These are phyloP conservation scores for Trichosporon faecale DNA, from an alignment of 1,284 basidiomycete species.

Conservation along the genomic window DNA sequence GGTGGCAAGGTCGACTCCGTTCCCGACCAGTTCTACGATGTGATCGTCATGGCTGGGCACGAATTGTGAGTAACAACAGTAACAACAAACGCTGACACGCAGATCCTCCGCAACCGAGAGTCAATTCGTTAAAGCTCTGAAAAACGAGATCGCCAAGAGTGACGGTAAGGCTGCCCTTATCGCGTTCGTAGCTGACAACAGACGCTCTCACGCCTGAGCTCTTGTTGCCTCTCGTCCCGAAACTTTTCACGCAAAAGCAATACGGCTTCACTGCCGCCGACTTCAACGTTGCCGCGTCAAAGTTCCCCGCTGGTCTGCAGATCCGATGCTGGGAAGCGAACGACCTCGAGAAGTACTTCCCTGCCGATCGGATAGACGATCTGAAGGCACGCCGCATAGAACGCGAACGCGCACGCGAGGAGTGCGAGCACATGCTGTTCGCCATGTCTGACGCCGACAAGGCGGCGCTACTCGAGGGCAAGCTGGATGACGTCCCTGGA, in stretches of 20 bases:
- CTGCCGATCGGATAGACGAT: constrained; percentile 28
- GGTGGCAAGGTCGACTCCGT: constrained; percentile 27
- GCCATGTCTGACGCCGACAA: constrained; percentile 37
- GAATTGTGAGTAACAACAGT: constrained; percentile 33
- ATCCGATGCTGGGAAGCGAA: constrained; percentile 44
- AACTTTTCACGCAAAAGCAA: constrained; percentile 36
- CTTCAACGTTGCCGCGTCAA: constrained; percentile 29
- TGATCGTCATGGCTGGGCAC: constrained; percentile 42
- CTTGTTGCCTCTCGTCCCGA: constrained; percentile 29
- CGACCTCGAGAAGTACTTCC: constrained; percentile 34
- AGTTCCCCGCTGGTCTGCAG: constrained; percentile 40
- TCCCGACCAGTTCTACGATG: constrained; percentile 35
- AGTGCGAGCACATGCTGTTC: constrained; percentile 32
- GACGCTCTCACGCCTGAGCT: constrained; percentile 29
- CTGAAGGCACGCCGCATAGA: constrained; percentile 24
- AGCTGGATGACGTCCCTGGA: constrained; percentile 18
- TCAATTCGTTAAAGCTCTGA: constrained; percentile 37
- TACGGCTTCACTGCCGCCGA: constrained; percentile 41
- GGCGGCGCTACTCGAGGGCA: constrained; percentile 34
- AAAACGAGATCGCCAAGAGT: constrained; percentile 26
- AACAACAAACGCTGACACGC: background rate
- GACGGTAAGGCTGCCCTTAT: constrained; percentile 20
- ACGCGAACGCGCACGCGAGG: constrained; percentile 32
- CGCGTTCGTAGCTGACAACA: constrained; percentile 8
- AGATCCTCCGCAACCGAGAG: constrained; percentile 33